A percentile compares a stretch with the other conserved stretches of the same genome.
Evolutionary conservation across 139 green algal genomes (phyloP).

Genomic region (Coccomyxa sp.): DNA sequence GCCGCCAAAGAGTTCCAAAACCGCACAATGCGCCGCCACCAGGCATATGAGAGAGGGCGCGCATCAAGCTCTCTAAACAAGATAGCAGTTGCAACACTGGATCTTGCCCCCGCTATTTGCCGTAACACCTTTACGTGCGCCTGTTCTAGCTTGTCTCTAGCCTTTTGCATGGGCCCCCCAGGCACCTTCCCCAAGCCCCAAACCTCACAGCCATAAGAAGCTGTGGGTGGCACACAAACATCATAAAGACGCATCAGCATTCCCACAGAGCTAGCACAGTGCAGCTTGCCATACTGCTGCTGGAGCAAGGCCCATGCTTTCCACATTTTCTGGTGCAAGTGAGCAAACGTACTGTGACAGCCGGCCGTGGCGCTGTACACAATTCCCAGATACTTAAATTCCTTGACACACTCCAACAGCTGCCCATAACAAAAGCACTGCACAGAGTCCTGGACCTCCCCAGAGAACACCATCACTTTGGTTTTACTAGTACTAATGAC

Average conservation of each 20-base stretch:
- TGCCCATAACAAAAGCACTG: not conserved
- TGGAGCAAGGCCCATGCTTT: not conserved
- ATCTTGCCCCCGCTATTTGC: not conserved
- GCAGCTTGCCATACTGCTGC: not conserved
- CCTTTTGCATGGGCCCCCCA: not conserved
- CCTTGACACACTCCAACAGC: not conserved
- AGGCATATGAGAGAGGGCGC: not conserved
- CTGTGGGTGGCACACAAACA: not conserved
- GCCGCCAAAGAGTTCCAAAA: not conserved
- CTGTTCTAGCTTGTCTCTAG: not conserved
- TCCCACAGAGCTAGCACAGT: not conserved
- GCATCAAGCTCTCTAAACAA: not conserved
- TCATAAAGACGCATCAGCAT: not conserved
- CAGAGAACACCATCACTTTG: not conserved
- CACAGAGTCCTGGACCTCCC: not conserved
- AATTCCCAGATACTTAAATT: not conserved
- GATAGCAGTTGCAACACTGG: not conserved
- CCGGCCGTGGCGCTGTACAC: not conserved
- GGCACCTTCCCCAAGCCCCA: not conserved
- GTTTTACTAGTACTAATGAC: not conserved
- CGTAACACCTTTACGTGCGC: not conserved
- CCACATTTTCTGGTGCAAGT: not conserved
- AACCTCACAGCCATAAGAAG: slow-evolving; percentile 1
- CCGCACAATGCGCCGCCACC: not conserved
- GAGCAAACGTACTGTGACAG: not conserved